phyloP scores from a whole-genome alignment of 1,284 basidiomycete genomes.

The Farysia itapuensis region DNA sequence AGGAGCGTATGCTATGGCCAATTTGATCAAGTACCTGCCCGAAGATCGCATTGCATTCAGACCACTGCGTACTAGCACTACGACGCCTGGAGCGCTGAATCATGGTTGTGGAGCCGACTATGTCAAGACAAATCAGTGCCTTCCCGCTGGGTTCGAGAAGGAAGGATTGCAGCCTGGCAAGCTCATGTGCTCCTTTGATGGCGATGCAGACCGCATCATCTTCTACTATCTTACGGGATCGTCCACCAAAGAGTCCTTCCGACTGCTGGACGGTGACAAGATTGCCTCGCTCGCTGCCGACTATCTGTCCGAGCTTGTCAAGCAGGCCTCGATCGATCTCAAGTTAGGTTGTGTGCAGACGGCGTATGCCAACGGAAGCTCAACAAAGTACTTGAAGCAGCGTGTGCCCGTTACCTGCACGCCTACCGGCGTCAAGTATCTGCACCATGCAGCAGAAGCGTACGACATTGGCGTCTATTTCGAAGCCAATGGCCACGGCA shows the following conservation, averaged over 20 bases:
- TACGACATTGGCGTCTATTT: slow-evolving; percentile 98
- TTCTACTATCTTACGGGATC: slow-evolving; percentile 72
- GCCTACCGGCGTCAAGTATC: slow-evolving; percentile 94
- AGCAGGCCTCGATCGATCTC: slow-evolving; percentile 47
- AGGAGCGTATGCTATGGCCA: slow-evolving; percentile 66
- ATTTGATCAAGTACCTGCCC: slow-evolving; percentile 49
- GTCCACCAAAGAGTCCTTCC: slow-evolving; percentile 70
- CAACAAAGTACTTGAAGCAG: slow-evolving; percentile 72
- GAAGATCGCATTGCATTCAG: slow-evolving; percentile 37
- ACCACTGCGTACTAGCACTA: slow-evolving; percentile 60
- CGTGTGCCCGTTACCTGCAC: slow-evolving; percentile 92
- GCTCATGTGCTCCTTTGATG: slow-evolving; percentile 89
- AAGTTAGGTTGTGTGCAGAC: slow-evolving; percentile 80
- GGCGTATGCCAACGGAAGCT: slow-evolving; percentile 96
- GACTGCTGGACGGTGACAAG: slow-evolving; percentile 96
- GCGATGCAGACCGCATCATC: slow-evolving; percentile 95
- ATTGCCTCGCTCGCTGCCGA: slow-evolving; percentile 91
- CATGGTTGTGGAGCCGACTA: slow-evolving; percentile 87
- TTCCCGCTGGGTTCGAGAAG: slow-evolving; percentile 51
- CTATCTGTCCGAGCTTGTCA: slow-evolving; percentile 88
- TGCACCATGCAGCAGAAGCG: slow-evolving; percentile 93
- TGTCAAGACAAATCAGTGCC: slow-evolving; percentile 75
- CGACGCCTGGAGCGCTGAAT: slow-evolving; percentile 76
- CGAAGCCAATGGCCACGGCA: slow-evolving; percentile 98
- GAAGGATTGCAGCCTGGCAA: slow-evolving; percentile 64